Conservation (phyloP, 2,329 filamentous ascomycete species). For the Plenodomus tracheiphilus region DNA sequence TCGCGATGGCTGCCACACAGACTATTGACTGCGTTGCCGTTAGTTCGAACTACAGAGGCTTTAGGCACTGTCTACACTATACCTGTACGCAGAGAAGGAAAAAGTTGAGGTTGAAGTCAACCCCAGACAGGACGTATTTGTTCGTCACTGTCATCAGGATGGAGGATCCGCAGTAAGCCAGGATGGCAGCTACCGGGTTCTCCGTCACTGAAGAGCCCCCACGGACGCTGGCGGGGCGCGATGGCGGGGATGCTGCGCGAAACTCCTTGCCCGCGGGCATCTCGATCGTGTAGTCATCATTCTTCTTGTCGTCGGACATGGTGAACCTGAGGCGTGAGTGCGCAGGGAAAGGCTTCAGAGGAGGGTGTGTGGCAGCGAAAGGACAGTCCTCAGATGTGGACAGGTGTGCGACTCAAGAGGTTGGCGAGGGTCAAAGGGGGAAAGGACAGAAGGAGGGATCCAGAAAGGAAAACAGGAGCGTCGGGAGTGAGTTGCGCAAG, state of each 20-base stretch:
- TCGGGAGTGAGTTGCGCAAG: slow-evolving; percentile 29
- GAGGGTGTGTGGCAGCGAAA: slow-evolving; percentile 17
- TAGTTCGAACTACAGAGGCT: slow-evolving; percentile 6
- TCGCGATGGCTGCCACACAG: slow-evolving; percentile 81
- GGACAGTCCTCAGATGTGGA: slow-evolving; percentile 18
- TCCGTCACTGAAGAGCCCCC: slow-evolving; percentile 59
- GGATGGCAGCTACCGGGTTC: slow-evolving; percentile 77
- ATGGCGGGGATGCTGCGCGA: slow-evolving; percentile 52
- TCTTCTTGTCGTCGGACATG: slow-evolving; percentile 91
- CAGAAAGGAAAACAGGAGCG: slow-evolving; percentile 21
- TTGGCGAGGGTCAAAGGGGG: slow-evolving; percentile 10
- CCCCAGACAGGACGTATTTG: slow-evolving; percentile 94
- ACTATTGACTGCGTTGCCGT: slow-evolving; percentile 71
- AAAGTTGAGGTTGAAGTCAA: slow-evolving; percentile 93
- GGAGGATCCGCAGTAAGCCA: slow-evolving; percentile 92
- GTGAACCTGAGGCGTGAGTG: slow-evolving; percentile 25
- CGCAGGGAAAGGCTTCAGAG: slow-evolving; percentile 7
- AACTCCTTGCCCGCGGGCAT: slow-evolving; percentile 55
- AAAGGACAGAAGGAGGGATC: slow-evolving; percentile 21
- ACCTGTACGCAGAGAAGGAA: slow-evolving; percentile 93
- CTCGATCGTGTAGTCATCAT: slow-evolving; percentile 74
- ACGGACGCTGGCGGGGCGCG: slow-evolving; percentile 40
- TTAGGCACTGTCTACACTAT: slow-evolving; percentile 38
- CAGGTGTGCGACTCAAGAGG: slow-evolving; percentile 11
- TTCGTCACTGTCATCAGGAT: slow-evolving; percentile 99